Evolutionary conservation across 2,329 filamentous ascomycete species (phyloP), one percentile per base, ranked within the genome.

Genomic region (Proliferodiscus dingleyae): DNA sequence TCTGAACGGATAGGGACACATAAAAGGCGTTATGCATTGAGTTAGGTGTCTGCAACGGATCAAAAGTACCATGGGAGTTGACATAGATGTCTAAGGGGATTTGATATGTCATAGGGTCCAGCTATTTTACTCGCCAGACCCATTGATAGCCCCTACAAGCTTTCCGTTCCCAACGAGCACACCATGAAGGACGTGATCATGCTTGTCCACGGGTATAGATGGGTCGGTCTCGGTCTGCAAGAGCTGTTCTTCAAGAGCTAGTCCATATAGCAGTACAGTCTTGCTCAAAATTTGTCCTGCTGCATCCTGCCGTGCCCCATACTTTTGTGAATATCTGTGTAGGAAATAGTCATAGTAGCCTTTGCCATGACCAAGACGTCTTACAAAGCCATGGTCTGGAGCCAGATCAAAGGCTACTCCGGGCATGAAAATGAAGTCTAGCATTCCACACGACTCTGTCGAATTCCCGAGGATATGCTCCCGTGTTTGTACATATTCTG

Each of bases 341-440:
- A 98, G 70, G 66, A 95, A 98, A 66, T 83, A 86, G 70, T 98
- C 93, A 72, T 98, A 98, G 70, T 95, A 98, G 24, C 93, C 93
- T 66, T 89, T 95, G 46, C 93, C 93, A 66, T 98, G 93, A 32
- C 93, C 93, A 16, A 97, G 75, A 57, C 93, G 78, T 55, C 84
- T 79, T 50, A 93, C 77, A 10, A 70, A 71, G 3, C 72, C 72
- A 19, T 67, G 67, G 9, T 67, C 61, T 11, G 68, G 65, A 49
- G 80, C 74, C 41, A 72, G 56, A 64, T 96, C 90, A 66, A 98
- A 98, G 3, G 89, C 91, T 60, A 98, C 87, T 10, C 90, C 93
- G 1, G 93, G 93, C 73, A 97, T 80, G 22, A 98, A 74, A 53
- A 98, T 86, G 54, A 98, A 67, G 65, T 98, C 91, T 33, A 98